A percentile compares a stretch with the other conserved stretches of the same genome.
phyloP scores from a whole-genome alignment of 169 alveolate species.

The Plasmodium blacklocki region DNA sequence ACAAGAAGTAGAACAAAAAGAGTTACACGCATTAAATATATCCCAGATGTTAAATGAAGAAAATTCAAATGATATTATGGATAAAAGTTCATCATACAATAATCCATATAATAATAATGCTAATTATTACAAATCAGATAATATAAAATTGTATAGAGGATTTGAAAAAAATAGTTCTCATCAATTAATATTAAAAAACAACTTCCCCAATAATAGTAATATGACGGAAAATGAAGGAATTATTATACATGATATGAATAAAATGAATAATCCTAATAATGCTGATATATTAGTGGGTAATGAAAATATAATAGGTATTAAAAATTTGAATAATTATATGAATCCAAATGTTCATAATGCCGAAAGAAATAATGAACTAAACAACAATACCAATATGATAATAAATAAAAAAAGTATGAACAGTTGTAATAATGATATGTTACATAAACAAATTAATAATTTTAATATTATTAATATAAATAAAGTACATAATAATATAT shows the following conservation, averaged over 20 bases:
- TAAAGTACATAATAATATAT: too few relatives aligned
- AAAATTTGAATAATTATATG: too few relatives aligned
- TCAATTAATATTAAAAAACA: slow-evolving; percentile 34
- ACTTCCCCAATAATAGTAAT: slow-evolving; percentile 14
- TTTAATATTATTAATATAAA: too few relatives aligned
- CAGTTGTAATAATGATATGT: slow-evolving; percentile 3
- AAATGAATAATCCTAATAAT: background rate
- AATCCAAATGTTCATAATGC: too few relatives aligned
- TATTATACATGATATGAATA: background rate
- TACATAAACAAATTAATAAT: too few relatives aligned
- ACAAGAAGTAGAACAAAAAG: slow-evolving; percentile 3
- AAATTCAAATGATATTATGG: slow-evolving; percentile 8
- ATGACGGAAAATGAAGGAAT: slow-evolving; percentile 20
- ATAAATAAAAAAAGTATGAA: background rate
- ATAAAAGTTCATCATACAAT: slow-evolving; percentile 18
- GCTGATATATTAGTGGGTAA: background rate
- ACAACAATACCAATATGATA: too few relatives aligned
- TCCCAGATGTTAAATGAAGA: too few relatives aligned
- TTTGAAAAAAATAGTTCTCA: slow-evolving; percentile 19
- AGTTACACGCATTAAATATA: background rate
- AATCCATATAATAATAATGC: slow-evolving; percentile 4
- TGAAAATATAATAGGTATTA: background rate
- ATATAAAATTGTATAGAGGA: slow-evolving; percentile 16
- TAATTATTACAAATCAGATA: slow-evolving; percentile 62
- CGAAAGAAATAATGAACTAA: too few relatives aligned